Conservation (phyloP, 208 protist species). For the Acanthamoeba healyi region DNA sequence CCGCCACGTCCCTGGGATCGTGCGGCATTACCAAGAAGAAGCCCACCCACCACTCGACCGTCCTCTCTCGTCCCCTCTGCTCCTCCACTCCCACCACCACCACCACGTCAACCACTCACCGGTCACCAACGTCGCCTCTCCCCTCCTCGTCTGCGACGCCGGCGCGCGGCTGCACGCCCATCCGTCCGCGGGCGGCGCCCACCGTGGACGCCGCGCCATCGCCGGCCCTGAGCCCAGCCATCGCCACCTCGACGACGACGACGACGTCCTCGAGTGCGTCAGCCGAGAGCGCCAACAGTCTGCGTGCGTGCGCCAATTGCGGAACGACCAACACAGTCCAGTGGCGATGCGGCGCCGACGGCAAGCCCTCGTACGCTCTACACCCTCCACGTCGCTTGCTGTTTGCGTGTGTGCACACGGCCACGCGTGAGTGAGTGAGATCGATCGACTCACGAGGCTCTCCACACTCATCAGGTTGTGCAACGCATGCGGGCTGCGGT, state of each 20-base stretch:
- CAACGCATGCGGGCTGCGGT: conserved; percentile 28
- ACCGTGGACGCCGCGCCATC: too few species aligned
- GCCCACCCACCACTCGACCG: neutral
- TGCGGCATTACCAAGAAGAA: neutral
- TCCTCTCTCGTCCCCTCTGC: neutral
- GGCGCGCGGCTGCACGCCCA: too few species aligned
- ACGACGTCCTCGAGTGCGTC: neutral
- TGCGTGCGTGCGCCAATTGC: conserved; percentile 29
- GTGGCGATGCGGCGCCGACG: conserved; percentile 21
- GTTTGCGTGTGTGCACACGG: too few species aligned
- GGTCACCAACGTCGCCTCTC: neutral
- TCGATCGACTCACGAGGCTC: too few species aligned
- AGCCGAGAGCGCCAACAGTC: neutral
- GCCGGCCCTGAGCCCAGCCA: neutral
- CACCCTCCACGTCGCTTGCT: neutral
- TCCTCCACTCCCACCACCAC: neutral
- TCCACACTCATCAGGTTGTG: neutral
- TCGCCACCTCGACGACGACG: neutral
- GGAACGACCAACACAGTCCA: neutral
- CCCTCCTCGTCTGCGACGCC: neutral
- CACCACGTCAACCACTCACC: neutral
- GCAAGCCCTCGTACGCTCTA: conserved; percentile 1
- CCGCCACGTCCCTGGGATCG: neutral
- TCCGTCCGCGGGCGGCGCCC: too few species aligned
- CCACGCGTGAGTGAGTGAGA: too few species aligned